Evolutionary conservation across 2,329 filamentous ascomycete species (phyloP), one percentile per base, ranked within the genome.

Genomic region (Rhynchosporium agropyri): DNA sequence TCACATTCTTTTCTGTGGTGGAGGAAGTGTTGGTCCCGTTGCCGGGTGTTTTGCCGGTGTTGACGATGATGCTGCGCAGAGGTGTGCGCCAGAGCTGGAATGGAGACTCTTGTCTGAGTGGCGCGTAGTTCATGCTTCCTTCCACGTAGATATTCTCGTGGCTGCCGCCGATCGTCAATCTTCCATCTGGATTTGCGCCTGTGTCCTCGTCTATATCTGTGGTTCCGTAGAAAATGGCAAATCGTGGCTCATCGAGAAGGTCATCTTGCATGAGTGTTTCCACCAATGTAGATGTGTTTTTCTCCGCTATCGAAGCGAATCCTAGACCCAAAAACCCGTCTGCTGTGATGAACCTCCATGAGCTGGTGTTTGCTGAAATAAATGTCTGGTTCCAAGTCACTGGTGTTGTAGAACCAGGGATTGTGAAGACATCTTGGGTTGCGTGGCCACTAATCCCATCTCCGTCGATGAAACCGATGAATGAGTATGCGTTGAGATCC

Each of bases 311-410:
- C 7, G 10, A 12, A 13, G 33, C 42, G 51, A 55, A 55, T 28
- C 33, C 51, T 3, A 55, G 51, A 28, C 51, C 51, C 26, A 55
- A n/a, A 33, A 55, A 55, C 7, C 51, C 51, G 29, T 55, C 51
- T 2, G 51, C 51, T 3, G 51, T 40, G 33, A 55, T 40, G 10
- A 55, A 55, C 6, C 51, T 2, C 33, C 33, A 55, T 3, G 51
- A 26, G 33, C 38, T 55, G 12, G 40, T 36, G n/a, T 38, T 26
- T 26, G 29, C 51, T 10, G 51, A 12, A 20, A 55, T 31, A 13
- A 55, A 40, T 2, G 51, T 40, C 20, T 55, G 51, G 13, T 38
- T n/a, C 51, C 51, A 55, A 15, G 51, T 26, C n/a, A 55, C 4
- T 12, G 51, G 10, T 4, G 28, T 55, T 8, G 40, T 55, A 3